Evolutionary conservation across 1,284 basidiomycete species (phyloP).

Genomic region (Puccinia sorghi): DNA sequence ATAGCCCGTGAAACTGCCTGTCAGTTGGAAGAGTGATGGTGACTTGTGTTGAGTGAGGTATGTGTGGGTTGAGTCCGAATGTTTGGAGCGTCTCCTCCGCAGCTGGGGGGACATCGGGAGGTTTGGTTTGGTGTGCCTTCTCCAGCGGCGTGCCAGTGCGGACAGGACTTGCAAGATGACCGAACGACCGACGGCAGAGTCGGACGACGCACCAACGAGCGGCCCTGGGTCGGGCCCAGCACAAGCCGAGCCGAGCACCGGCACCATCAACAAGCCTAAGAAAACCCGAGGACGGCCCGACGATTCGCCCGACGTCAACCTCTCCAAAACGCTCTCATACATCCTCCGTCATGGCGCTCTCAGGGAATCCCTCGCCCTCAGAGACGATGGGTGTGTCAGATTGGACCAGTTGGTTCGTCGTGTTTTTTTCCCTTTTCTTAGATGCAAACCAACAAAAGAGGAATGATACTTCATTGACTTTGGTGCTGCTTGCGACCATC

Average conservation of each 20-base stretch:
- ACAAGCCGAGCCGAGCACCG: neutral
- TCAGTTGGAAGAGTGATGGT: too few relatives aligned
- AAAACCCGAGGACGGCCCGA: slow-evolving; percentile 56
- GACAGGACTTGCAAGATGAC: too few relatives aligned
- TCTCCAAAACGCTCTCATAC: slow-evolving; percentile 80
- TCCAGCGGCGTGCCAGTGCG: too few relatives aligned
- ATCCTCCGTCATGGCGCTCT: slow-evolving; percentile 79
- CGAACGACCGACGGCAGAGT: neutral
- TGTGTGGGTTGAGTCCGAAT: too few relatives aligned
- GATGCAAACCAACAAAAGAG: neutral
- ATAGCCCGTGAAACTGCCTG: too few relatives aligned
- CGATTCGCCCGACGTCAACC: slow-evolving; percentile 61
- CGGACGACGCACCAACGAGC: neutral
- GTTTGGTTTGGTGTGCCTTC: too few relatives aligned
- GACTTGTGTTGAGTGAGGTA: too few relatives aligned
- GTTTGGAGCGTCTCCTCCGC: too few relatives aligned
- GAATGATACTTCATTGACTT: slow-evolving; percentile 21
- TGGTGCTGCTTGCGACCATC: neutral
- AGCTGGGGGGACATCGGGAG: too few relatives aligned
- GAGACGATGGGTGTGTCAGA: slow-evolving; percentile 75
- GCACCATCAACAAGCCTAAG: slow-evolving; percentile 2
- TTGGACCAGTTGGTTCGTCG: slow-evolving; percentile 68
- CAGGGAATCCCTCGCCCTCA: slow-evolving; percentile 71
- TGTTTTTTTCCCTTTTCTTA: slow-evolving; percentile 26
- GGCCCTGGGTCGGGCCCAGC: neutral